Conservation (phyloP, 2,329 filamentous ascomycete species). For the Trichophyton rubrum region DNA sequence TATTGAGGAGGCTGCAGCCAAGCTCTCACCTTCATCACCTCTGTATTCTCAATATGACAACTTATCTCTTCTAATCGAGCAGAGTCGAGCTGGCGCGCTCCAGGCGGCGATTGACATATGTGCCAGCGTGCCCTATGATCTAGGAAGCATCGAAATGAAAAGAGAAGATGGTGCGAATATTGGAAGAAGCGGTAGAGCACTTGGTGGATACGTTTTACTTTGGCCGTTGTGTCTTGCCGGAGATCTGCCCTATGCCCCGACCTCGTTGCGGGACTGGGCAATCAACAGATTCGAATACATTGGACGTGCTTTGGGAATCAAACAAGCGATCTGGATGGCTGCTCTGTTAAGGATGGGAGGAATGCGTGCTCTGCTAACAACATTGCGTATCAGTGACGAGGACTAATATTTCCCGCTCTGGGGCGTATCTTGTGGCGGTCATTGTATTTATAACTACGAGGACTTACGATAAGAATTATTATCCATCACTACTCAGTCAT, state of each 20-base stretch:
- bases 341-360: slow-evolving; percentile 18
- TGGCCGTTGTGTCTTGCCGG: slow-evolving; percentile 30
- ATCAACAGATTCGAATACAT: slow-evolving; percentile 23
- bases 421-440: no score
- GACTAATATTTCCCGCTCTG: background rate
- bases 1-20: slow-evolving; percentile 27
- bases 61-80: slow-evolving; percentile 21
- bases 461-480: no score
- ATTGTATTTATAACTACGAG: no score
- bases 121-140: slow-evolving; percentile 25
- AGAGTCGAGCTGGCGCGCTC: slow-evolving; percentile 19
- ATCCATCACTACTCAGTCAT: no score
- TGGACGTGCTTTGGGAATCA: slow-evolving; percentile 26
- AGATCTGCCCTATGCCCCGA: slow-evolving; percentile 19
- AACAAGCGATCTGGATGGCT: slow-evolving; percentile 27
- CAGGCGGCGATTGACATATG: slow-evolving; percentile 27
- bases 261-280: slow-evolving; percentile 23
- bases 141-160: slow-evolving; percentile 18
- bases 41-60: slow-evolving; percentile 8
- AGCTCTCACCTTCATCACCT: slow-evolving; percentile 13
- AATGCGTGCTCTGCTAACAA: background rate
- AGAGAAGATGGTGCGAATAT: slow-evolving; percentile 7
- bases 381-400: background rate
- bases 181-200: slow-evolving; percentile 18
- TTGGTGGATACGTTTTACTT: slow-evolving; percentile 25